A percentile compares a stretch with the other conserved stretches of the same genome.
phyloP scores from a whole-genome alignment of 2,329 filamentous ascomycete species.

The Colletotrichum aenigma region DNA sequence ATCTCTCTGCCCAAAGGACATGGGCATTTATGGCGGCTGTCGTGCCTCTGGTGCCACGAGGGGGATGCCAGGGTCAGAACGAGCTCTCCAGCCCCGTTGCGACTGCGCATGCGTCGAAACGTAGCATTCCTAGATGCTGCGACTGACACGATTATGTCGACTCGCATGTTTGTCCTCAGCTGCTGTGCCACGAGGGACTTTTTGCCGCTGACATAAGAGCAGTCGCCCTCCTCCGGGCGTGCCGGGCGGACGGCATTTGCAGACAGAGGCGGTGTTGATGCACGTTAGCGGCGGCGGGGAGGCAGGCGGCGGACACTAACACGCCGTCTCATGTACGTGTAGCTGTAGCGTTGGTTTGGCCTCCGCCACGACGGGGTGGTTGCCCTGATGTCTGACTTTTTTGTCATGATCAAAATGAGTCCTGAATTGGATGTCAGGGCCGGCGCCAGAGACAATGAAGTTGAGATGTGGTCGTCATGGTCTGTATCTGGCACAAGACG shows the following conservation, averaged over 20 bases:
- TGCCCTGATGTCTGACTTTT: background rate
- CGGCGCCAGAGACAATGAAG: background rate
- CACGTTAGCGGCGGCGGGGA: background rate
- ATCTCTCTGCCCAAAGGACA: background rate
- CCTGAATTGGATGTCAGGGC: background rate
- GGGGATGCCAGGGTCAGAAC: background rate
- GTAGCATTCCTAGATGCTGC: background rate
- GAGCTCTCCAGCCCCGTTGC: conserved; percentile 2
- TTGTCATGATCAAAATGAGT: background rate
- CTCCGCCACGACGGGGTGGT: background rate
- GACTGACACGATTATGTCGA: background rate
- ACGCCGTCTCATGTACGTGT: background rate
- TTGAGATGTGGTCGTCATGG: background rate
- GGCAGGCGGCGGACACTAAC: background rate
- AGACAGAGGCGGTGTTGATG: conserved; percentile 1
- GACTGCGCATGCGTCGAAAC: background rate
- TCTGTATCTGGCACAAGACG: background rate
- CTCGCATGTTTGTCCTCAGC: background rate
- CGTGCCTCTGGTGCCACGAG: background rate
- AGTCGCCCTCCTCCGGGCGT: background rate
- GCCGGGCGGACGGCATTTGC: background rate
- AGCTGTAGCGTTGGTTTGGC: background rate
- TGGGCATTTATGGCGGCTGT: background rate
- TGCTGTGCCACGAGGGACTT: background rate
- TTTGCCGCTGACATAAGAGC: conserved; percentile 6